Base-by-base conservation (phyloP, 306 rosid genomes). In the Ammopiptanthus mongolicus region DNA sequence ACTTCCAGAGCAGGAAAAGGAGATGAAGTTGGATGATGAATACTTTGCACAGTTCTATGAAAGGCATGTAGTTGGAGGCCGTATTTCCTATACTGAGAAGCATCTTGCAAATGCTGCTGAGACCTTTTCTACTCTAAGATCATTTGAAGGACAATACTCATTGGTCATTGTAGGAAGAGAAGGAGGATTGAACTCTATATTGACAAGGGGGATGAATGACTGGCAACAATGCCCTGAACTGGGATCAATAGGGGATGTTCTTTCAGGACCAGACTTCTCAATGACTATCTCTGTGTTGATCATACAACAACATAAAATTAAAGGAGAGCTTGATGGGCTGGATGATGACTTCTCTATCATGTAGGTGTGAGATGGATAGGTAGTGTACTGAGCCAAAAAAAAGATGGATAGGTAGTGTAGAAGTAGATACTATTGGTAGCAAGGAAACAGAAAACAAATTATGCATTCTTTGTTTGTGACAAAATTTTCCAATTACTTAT, bases 151-250 rank as follows among this genome's bases (percentile, higher is more conserved):
- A 6, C 81, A 75, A 44, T 90, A 90, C 76, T 75, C 96, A 12
- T 86, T 92, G 12, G 78, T 92, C 9, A 88, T 92, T 15, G 96
- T 92, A 6, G 97, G 97, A 57, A 69, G 92, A 78, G 96, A 93
- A 34, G 93, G 93, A 3, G 81, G 91, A 53, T 87, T 87, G 28
- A 90, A 92, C 70, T 85, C 97, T 1, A 42, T 82, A 11, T 69
- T 92, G 80, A 92, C 96, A 7, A 73, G 60, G 13, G 97, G 96
- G 18, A 92, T 92, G 97, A 92, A 78, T 33, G 97, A 90, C 12
- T 92, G 96, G 97, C 91, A 92, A 76, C 96, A 90, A 10, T 88
- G 94, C 67, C 97, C 96, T 0, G 96, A 92, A 81, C 50, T 92
- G 33, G 97, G 97, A 41, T 91, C 96, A 1, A 83, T 92, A 3